These are phyloP conservation scores for Capsella rubella DNA, from an alignment of 441 rosid genomes.

Conservation along the genomic window DNA sequence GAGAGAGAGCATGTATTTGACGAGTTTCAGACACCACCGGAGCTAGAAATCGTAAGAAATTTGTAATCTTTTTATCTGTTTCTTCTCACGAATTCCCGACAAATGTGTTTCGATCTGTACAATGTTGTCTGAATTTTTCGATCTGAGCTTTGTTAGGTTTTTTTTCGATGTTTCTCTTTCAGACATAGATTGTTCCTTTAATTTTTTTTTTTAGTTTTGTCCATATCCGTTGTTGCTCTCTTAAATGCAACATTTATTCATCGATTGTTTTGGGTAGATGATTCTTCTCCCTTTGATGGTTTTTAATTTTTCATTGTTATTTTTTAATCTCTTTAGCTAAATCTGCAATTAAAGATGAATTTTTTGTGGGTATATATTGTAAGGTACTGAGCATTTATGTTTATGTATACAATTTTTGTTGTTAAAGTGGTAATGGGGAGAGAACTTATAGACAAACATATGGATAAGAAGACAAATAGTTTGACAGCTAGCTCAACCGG, in stretches of 20 bases:
- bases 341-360: neutral
- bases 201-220: neutral
- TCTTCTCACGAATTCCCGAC: neutral
- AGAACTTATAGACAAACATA: conserved; percentile 60
- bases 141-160: conserved; percentile 29
- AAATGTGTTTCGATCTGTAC: conserved; percentile 35
- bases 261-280: neutral
- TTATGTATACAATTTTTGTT: neutral
- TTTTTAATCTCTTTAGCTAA: neutral
- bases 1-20: conserved; percentile 36
- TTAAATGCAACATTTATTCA: conserved; percentile 31
- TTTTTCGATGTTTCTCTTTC: neutral
- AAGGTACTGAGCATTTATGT: neutral
- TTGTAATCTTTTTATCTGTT: neutral
- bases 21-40: conserved; percentile 20
- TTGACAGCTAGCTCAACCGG: conserved; percentile 29
- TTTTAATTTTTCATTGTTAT: neutral
- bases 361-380: neutral
- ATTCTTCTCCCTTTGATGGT: neutral
- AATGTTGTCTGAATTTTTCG: conserved; percentile 17
- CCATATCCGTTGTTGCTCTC: conserved; percentile 5
- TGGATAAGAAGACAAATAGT: conserved; percentile 65
- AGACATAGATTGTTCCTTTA: neutral
- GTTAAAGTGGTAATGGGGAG: conserved; percentile 68
- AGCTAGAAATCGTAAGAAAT: conserved; percentile 38